phyloP scores from a whole-genome alignment of 441 rosid genomes.

The Gossypium davidsonii region DNA sequence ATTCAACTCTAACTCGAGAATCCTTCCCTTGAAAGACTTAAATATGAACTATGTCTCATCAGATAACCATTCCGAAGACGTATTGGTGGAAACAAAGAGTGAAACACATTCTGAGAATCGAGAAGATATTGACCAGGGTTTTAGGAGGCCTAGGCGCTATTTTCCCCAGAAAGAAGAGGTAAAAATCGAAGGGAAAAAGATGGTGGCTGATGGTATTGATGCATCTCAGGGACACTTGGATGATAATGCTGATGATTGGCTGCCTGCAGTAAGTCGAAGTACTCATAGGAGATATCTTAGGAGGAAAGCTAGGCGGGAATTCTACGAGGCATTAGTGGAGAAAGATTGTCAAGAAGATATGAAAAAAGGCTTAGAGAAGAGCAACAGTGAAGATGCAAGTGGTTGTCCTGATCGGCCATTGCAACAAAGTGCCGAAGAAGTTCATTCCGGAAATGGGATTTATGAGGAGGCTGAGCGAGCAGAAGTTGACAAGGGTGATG shows the following conservation, averaged over 20 bases:
- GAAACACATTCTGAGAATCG: slow-evolving; percentile 39
- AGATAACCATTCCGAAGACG: slow-evolving; percentile 41
- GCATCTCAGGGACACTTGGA: slow-evolving; percentile 67
- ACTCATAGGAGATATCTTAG: slow-evolving; percentile 74
- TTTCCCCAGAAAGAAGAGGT: slow-evolving; percentile 52
- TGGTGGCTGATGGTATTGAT: slow-evolving; percentile 79
- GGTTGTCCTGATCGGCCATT: slow-evolving; percentile 15
- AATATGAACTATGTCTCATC: slow-evolving; percentile 41
- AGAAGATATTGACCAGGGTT: slow-evolving; percentile 38
- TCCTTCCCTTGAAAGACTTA: slow-evolving; percentile 76
- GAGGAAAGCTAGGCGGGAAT: slow-evolving; percentile 65
- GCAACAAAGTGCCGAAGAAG: slow-evolving; percentile 22
- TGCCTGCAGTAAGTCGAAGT: slow-evolving; percentile 85
- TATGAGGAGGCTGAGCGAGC: slow-evolving; percentile 24
- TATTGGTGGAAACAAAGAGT: slow-evolving; percentile 30
- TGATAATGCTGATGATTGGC: slow-evolving; percentile 62
- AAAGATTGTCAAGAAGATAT: slow-evolving; percentile 53
- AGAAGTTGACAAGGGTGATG: slow-evolving; percentile 25
- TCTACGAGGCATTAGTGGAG: slow-evolving; percentile 38
- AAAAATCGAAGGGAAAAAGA: slow-evolving; percentile 66
- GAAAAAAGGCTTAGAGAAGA: slow-evolving; percentile 40
- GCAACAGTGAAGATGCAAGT: slow-evolving; percentile 15
- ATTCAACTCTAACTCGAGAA: slow-evolving; percentile 40
- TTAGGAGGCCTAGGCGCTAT: slow-evolving; percentile 38
- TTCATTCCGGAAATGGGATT: slow-evolving; percentile 17